A percentile compares a stretch with the other conserved stretches of the same genome.
Evolutionary conservation across 2,329 filamentous ascomycete species (phyloP).

Genomic region (Penicillium sp.): DNA sequence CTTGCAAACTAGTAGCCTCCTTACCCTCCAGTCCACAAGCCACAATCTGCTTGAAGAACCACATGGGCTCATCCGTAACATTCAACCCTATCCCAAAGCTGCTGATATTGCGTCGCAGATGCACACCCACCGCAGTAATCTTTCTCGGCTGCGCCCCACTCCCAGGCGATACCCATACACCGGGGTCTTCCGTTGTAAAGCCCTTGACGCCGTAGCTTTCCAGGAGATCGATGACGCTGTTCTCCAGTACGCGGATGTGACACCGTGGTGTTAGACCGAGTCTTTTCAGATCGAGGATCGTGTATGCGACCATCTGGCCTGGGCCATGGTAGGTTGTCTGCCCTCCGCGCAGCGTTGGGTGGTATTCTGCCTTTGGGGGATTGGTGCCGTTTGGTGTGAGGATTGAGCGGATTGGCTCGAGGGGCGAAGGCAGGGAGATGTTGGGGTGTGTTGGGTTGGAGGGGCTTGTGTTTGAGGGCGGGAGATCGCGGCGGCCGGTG

Average conservation of each 20-base stretch:
- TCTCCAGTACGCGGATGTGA: constrained; percentile 78
- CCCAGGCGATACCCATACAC: constrained; percentile 70
- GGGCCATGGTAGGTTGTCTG: constrained; percentile 95
- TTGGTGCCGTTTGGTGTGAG: constrained; percentile 22
- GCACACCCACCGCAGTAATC: constrained; percentile 89
- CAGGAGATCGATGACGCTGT: constrained; percentile 68
- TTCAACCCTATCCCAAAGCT: constrained; percentile 77
- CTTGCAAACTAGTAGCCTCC: constrained; percentile 70
- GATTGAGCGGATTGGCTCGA: constrained; percentile 40
- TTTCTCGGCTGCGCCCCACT: constrained; percentile 53
- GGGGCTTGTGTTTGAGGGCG: constrained; percentile 38
- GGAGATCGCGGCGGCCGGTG: constrained; percentile 75
- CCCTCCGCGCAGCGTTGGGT: constrained; percentile 76
- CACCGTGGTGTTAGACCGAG: constrained; percentile 67
- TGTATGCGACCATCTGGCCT: constrained; percentile 89
- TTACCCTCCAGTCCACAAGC: constrained; percentile 83
- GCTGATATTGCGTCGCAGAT: constrained; percentile 78
- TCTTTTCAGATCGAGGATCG: constrained; percentile 75
- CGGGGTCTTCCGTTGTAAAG: constrained; percentile 71
- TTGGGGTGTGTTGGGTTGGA: constrained; percentile 33
- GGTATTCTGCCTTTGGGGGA: constrained; percentile 57
- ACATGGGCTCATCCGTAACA: constrained; percentile 57
- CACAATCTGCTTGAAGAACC: constrained; percentile 71
- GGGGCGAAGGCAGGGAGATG: constrained; percentile 38
- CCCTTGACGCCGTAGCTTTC: constrained; percentile 59